These are phyloP conservation scores for Colletotrichum tabaci DNA, from an alignment of 2,329 filamentous ascomycete species.

Conservation along the genomic window DNA sequence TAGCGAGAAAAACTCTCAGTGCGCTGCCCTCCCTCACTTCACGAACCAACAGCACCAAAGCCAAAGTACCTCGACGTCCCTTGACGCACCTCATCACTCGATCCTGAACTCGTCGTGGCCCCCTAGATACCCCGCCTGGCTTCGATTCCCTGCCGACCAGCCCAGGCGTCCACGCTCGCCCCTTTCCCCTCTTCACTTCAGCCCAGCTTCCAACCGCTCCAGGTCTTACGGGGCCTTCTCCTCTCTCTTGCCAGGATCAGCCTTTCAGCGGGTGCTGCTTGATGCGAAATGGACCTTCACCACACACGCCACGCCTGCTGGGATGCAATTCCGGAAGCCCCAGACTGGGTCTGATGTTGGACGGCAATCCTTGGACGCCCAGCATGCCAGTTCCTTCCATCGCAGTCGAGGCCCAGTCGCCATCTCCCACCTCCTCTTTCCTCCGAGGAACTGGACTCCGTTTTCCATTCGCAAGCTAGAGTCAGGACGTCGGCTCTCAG, in stretches of 20 bases:
- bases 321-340: constrained; percentile 28
- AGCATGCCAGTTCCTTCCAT: constrained; percentile 5
- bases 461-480: neutral
- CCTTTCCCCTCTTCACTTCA: constrained; percentile 22
- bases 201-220: constrained; percentile 7
- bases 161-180: constrained; percentile 3
- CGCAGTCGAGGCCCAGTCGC: constrained; percentile 10
- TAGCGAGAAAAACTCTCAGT: constrained; percentile 13
- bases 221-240: constrained; percentile 12
- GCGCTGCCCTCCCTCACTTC: constrained; percentile 25
- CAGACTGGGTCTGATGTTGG: constrained; percentile 13
- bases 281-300: constrained; percentile 23
- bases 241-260: constrained; percentile 7
- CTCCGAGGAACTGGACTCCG: constrained; percentile 9
- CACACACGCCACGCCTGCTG: constrained; percentile 8
- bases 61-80: neutral
- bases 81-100: neutral
- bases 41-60: constrained; percentile 31
- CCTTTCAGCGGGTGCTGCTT: constrained; percentile 26
- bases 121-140: constrained; percentile 1
- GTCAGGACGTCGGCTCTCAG: neutral
- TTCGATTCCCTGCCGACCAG: constrained; percentile 1
- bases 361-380: constrained; percentile 15
- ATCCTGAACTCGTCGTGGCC: neutral
- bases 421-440: constrained; percentile 6